A percentile compares a stretch with the other conserved stretches of the same genome.
These are phyloP conservation scores for Yamadazyma membranifaciens DNA, from an alignment of 1,139 yeast species.

Conservation along the genomic window DNA sequence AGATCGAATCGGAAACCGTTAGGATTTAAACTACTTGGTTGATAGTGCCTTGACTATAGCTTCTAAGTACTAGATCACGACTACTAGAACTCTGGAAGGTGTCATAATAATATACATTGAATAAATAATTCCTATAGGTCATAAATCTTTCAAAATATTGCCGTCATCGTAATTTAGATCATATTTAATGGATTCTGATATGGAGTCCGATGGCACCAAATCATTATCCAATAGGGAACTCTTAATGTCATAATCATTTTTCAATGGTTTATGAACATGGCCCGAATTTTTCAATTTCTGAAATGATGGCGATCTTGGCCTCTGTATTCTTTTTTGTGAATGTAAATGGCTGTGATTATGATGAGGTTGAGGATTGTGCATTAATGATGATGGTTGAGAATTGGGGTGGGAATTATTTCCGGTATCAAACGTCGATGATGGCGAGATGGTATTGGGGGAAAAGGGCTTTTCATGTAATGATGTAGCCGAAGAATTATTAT, in stretches of 20 bases:
- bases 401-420: constrained; percentile 2
- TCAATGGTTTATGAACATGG: constrained; percentile 32
- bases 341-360: not conserved
- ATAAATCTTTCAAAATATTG: constrained; percentile 6
- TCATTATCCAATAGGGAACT: constrained; percentile 6
- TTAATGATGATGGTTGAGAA: constrained; percentile 13
- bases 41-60: too few relatives aligned
- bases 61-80: too few relatives aligned
- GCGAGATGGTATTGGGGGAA: constrained; percentile 22
- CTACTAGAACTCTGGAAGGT: too few relatives aligned
- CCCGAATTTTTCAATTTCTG: constrained; percentile 28
- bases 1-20: too few relatives aligned
- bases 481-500: constrained; percentile 18
- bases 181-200: constrained; percentile 1
- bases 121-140: not conserved
- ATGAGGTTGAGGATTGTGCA: constrained; percentile 1
- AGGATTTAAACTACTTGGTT: too few relatives aligned
- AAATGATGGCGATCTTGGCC: constrained; percentile 18
- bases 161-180: constrained; percentile 9
- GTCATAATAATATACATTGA: not conserved
- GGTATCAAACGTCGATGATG: constrained; percentile 13
- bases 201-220: constrained; percentile 4
- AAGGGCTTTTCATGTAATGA: constrained; percentile 30
- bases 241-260: constrained; percentile 6
- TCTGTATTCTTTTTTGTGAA: constrained; percentile 5